Evolutionary conservation across 306 rosid genomes (phyloP).

Genomic region (Cercis canadensis): DNA sequence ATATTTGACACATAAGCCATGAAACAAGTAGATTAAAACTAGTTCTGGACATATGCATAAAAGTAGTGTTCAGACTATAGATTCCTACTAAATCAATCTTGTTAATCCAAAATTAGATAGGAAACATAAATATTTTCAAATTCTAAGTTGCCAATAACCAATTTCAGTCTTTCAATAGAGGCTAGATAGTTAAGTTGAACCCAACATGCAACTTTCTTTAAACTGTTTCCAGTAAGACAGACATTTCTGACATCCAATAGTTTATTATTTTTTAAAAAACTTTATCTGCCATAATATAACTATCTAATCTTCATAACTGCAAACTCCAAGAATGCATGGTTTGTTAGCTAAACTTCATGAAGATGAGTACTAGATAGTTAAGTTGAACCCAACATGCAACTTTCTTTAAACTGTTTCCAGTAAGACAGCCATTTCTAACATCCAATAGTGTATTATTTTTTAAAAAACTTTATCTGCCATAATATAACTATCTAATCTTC

Average conservation of each 20-base stretch:
- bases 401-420: neutral
- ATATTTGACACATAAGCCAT: slow-evolving; percentile 23
- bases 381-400: slow-evolving; percentile 18
- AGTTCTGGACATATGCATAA: neutral
- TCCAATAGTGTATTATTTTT: neutral
- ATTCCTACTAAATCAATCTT: too few relatives aligned
- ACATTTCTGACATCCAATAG: neutral
- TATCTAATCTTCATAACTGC: neutral
- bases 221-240: neutral
- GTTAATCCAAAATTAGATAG: slow-evolving; percentile 18
- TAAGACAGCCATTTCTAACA: neutral
- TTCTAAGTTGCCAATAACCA: neutral
- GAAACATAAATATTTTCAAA: slow-evolving; percentile 8
- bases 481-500: neutral
- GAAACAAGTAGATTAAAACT: slow-evolving; percentile 6
- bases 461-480: neutral
- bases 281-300: neutral
- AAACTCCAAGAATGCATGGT: slow-evolving; percentile 8
- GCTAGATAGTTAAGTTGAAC: slow-evolving; percentile 7
- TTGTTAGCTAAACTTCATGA: neutral
- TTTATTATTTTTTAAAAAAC: neutral
- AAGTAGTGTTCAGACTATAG: neutral
- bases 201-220: neutral
- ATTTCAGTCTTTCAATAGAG: neutral
- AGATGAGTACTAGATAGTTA: neutral